Evolutionary conservation across 164 flowering plant species (phyloP), one percentile per base, ranked within the genome.

Genomic region (Kingdonia uniflora): DNA sequence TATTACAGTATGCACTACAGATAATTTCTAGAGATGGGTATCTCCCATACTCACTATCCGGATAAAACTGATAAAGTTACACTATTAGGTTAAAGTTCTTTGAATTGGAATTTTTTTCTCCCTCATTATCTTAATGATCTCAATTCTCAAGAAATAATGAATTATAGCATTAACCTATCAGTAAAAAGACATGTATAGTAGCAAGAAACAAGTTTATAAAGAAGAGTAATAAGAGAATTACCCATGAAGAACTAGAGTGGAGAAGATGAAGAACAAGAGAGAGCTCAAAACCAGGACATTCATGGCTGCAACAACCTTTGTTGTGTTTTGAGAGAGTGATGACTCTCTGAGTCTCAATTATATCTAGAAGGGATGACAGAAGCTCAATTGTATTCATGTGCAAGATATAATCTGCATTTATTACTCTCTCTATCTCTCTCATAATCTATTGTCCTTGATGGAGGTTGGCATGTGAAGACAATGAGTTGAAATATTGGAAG

Each of bases 221-320:
- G n/a, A 16, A 19, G 12, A 39, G 2, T 0, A 19, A 56, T 10
- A 35, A 39, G 23, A 42, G 33, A 37, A 6, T 0, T 2, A 64
- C 68, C 68, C 58, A n/a, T 58, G 59, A 42, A 44, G 43, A 42
- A 21, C 4, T 5, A 64, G 35, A 29, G 24, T 21, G 51, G 37
- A 53, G 44, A 51, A 19, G 66, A 64, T 29, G 25, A 19, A 35
- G 51, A 33, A 45, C 22, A 40, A 58, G 42, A 41, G 43, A 54
- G 39, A 38, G 42, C 39, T 58, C 15, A 58, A 29, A 29, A 7
- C 21, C 35, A 48, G 35, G 39, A 19, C 14, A 24, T 16, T 58
- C 62, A 64, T 64, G 53, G 42, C 22, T 43, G 29, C 48, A 44
- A 46, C 23, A 29, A 29, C 4, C 35, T 29, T 29, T 29, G 35